phyloP scores from a whole-genome alignment of 2,329 filamentous ascomycete genomes.

The Penicillium vulpinum region DNA sequence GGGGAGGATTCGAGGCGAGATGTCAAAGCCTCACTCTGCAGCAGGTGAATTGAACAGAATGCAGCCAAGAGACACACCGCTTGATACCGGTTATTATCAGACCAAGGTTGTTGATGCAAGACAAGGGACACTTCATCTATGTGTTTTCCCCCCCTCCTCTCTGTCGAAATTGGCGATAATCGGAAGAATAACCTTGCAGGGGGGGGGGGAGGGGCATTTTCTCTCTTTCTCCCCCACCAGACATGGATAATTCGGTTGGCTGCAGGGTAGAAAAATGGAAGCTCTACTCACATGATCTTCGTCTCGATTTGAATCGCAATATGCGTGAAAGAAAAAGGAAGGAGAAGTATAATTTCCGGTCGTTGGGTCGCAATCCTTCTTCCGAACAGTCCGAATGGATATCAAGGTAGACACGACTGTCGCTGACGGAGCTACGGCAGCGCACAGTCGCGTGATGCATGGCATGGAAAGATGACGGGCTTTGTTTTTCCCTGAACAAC shows the following conservation, averaged over 20 bases:
- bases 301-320: constrained; percentile 7
- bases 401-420: constrained; percentile 30
- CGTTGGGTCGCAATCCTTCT: constrained; percentile 14
- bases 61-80: constrained; percentile 30
- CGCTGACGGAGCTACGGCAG: constrained; percentile 9
- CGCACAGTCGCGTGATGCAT: constrained; percentile 22
- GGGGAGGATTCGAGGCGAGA: background rate
- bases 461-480: constrained; percentile 12
- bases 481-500: constrained; percentile 10
- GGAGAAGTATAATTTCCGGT: background rate
- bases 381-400: constrained; percentile 40
- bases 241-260: constrained; percentile 21
- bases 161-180: constrained; percentile 10
- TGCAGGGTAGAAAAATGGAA: constrained; percentile 14
- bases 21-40: constrained; percentile 8
- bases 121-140: constrained; percentile 6
- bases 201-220: too few relatives aligned
- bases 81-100: constrained; percentile 6
- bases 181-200: constrained; percentile 6
- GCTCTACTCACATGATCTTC: constrained; percentile 17
- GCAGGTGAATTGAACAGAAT: constrained; percentile 6
- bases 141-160: background rate
- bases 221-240: background rate
- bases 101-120: constrained; percentile 3
- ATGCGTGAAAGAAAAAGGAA: constrained; percentile 1